Evolutionary conservation across 805 yeast genomes (phyloP).

Genomic region (Trichomonascus vanleenenianus): DNA sequence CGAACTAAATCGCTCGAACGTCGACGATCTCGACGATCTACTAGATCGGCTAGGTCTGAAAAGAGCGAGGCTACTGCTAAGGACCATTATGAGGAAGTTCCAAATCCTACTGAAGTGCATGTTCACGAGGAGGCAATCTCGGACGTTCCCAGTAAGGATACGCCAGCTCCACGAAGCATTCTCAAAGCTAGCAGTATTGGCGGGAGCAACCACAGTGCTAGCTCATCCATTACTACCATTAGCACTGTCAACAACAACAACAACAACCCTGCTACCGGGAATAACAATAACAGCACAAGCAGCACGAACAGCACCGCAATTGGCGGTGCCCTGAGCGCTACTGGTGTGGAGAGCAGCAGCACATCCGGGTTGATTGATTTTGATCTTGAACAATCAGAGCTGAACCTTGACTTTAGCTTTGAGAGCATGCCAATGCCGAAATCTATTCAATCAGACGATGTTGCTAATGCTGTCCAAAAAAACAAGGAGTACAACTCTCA

Average conservation of each 20-base stretch:
- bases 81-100: constrained; percentile 21
- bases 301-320: neutral
- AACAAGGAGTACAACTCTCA: neutral
- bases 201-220: neutral
- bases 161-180: constrained; percentile 12
- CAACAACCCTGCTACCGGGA: neutral
- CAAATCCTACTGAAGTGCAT: constrained; percentile 26
- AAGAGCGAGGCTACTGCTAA: constrained; percentile 1
- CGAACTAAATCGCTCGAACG: constrained; percentile 29
- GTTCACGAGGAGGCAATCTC: constrained; percentile 11
- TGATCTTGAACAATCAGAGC: constrained; percentile 4
- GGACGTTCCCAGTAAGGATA: constrained; percentile 2
- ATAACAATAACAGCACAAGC: neutral
- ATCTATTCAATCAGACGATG: neutral
- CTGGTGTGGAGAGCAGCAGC: neutral
- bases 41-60: constrained; percentile 7
- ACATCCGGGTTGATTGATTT: constrained; percentile 2
- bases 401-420: constrained; percentile 6
- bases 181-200: constrained; percentile 2
- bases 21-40: constrained; percentile 23
- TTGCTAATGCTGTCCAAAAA: neutral
- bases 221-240: neutral
- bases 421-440: constrained; percentile 1
- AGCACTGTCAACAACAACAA: neutral
- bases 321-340: neutral